Conservation (phyloP, 1,284 basidiomycete species). For the Flammula alnicola region DNA sequence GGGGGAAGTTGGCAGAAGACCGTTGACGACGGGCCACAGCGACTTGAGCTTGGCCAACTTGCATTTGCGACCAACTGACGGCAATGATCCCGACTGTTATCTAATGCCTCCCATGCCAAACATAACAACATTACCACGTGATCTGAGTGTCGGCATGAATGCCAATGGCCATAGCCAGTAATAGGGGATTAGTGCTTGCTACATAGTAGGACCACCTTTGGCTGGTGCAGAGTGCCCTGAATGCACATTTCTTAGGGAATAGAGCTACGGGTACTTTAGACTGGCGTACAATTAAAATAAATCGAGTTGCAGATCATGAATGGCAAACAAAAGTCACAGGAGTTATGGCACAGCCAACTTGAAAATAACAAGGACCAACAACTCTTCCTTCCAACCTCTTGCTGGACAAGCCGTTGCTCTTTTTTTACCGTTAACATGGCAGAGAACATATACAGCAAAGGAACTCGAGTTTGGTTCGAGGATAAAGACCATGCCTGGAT, state of each 20-base stretch:
- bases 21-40: slow-evolving; percentile 19
- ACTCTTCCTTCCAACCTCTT: slow-evolving; percentile 28
- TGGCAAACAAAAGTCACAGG: slow-evolving; percentile 8
- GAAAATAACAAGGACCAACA: slow-evolving; percentile 31
- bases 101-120: background rate
- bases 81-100: slow-evolving; percentile 5
- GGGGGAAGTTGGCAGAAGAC: no score
- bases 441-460: slow-evolving; percentile 86
- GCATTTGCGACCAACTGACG: background rate
- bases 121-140: slow-evolving; percentile 13
- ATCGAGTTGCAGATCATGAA: background rate
- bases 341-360: slow-evolving; percentile 12
- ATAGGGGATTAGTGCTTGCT: no score
- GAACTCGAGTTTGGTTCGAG: slow-evolving; percentile 86
- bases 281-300: no score
- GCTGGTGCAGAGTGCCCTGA: background rate
- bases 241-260: no score
- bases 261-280: no score
- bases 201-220: background rate
- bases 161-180: no score
- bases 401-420: slow-evolving; percentile 32
- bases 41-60: slow-evolving; percentile 3
- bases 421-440: slow-evolving; percentile 54
- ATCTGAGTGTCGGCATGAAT: background rate
- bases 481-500: slow-evolving; percentile 95